phyloP scores from a whole-genome alignment of 2,329 filamentous ascomycete species.

The Exophiala alcalophila region DNA sequence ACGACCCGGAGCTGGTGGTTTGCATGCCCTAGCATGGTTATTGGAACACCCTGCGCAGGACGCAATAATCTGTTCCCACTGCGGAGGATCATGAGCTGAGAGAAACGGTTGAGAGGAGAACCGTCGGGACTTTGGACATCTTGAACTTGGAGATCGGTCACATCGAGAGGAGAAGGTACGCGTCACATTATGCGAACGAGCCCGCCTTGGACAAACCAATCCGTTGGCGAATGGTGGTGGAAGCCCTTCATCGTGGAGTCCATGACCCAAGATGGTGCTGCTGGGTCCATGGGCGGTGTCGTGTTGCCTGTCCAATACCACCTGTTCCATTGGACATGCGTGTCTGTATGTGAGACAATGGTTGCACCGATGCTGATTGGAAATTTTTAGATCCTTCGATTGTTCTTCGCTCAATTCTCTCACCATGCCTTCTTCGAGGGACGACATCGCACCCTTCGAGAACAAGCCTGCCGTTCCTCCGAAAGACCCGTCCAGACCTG shows the following conservation, averaged over 20 bases:
- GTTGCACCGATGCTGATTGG: slow-evolving; percentile 9
- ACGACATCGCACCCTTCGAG: slow-evolving; percentile 7
- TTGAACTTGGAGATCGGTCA: too few species aligned
- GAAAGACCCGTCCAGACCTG: slow-evolving; percentile 24
- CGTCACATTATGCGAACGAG: neutral
- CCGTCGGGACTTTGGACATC: too few species aligned
- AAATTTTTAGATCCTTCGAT: slow-evolving; percentile 1
- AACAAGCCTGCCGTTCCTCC: slow-evolving; percentile 4
- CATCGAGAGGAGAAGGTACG: slow-evolving; percentile 20
- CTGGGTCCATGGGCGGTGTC: too few species aligned
- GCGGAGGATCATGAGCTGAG: slow-evolving; percentile 18
- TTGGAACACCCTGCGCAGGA: slow-evolving; percentile 15
- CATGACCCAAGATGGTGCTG: too few species aligned
- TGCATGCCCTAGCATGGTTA: slow-evolving; percentile 22
- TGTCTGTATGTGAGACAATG: slow-evolving; percentile 6
- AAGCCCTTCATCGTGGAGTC: too few species aligned
- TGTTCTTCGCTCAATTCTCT: slow-evolving; percentile 1
- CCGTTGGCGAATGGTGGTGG: too few species aligned
- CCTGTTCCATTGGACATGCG: too few species aligned
- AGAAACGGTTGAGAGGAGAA: neutral
- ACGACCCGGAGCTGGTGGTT: too few species aligned
- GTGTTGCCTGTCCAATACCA: too few species aligned
- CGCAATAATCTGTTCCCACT: slow-evolving; percentile 8
- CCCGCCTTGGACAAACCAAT: neutral
- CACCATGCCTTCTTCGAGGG: slow-evolving; percentile 6